Conservation (phyloP, 2,329 filamentous ascomycete genomes). For the Cladosporium sp. region DNA sequence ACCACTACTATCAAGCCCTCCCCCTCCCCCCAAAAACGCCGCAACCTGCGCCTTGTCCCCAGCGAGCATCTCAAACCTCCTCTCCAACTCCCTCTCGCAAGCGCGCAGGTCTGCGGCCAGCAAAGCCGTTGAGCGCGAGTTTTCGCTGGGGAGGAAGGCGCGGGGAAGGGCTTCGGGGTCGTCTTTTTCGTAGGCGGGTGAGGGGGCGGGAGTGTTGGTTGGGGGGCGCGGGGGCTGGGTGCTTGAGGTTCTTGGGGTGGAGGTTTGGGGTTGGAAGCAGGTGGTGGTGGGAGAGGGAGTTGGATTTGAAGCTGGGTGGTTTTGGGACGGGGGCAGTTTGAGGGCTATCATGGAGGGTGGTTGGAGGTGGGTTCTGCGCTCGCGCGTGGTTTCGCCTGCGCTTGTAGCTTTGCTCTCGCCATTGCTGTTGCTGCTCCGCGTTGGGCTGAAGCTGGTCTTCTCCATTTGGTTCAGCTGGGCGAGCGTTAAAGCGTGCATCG, state of each 20-base stretch:
- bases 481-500: constrained; percentile 26
- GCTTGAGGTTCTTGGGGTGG: constrained; percentile 17
- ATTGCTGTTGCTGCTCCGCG: constrained; percentile 12
- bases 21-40: neutral
- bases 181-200: too few species aligned
- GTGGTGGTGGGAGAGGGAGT: constrained; percentile 14
- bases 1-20: too few species aligned
- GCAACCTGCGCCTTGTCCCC: neutral
- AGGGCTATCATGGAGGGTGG: too few species aligned
- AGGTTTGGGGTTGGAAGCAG: constrained; percentile 5
- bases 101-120: neutral
- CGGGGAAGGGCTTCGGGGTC: neutral
- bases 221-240: constrained; percentile 20
- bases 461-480: constrained; percentile 19
- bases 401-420: constrained; percentile 9
- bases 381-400: neutral
- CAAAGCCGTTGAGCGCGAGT: neutral
- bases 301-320: too few species aligned
- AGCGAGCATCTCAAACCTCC: neutral
- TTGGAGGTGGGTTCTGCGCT: neutral
- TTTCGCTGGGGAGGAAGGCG: neutral
- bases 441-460: constrained; percentile 15
- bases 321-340: neutral
- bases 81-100: constrained; percentile 1
- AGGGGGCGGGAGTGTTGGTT: constrained; percentile 18